phyloP scores from a whole-genome alignment of 2,329 filamentous ascomycete genomes.

The Cephalotrichum gorgonifer region DNA sequence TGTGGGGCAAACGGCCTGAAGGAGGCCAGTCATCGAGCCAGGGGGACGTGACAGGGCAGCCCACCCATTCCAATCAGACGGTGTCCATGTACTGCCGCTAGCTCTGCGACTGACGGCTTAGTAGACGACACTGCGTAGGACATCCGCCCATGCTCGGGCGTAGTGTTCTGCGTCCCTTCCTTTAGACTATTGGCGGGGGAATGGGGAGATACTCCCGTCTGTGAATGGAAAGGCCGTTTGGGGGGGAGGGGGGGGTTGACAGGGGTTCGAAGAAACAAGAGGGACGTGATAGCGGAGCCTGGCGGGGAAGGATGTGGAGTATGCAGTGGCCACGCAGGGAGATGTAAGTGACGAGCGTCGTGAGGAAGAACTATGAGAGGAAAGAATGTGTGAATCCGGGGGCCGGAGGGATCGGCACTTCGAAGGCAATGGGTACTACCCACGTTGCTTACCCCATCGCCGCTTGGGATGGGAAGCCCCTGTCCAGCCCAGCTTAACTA shows the following conservation, averaged over 20 bases:
- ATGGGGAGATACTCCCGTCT: not conserved
- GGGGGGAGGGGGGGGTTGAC: not conserved
- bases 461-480: not conserved
- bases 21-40: not conserved
- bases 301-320: not conserved
- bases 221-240: not conserved
- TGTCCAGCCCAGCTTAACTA: not conserved
- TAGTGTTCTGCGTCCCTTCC: not conserved
- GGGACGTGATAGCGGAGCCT: not conserved
- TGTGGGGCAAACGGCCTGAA: not conserved
- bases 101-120: conserved; percentile 1
- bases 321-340: not conserved
- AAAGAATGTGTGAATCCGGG: not conserved
- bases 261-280: not conserved
- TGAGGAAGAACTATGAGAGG: conserved; percentile 9
- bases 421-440: not conserved
- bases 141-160: not conserved
- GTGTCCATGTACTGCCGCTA: not conserved
- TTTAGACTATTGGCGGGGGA: conserved; percentile 1
- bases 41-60: not conserved
- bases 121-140: not conserved
- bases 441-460: conserved; percentile 1
- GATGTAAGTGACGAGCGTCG: not conserved
- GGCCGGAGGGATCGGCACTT: conserved; percentile 7
- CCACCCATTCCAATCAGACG: not conserved